Base-by-base conservation (phyloP, 768 basidiomycete genomes). In the Lactarius sanguifluus region DNA sequence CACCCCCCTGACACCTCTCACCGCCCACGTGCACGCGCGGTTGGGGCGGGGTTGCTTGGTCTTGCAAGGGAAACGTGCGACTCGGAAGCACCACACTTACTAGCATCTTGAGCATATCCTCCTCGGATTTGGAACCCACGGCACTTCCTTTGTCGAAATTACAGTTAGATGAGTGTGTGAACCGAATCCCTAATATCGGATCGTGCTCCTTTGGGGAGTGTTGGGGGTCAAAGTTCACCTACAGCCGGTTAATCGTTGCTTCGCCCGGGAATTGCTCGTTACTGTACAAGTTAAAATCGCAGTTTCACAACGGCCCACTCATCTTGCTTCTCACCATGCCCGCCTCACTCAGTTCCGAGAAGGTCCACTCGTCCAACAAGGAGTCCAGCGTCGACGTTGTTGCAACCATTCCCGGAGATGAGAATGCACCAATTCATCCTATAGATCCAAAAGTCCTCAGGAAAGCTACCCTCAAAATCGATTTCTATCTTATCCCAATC, bases 381-480 rank as follows among this genome's bases (percentile, higher is more conserved):
- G 61, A 52, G 8, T 13, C 18, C 47, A 52, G 10, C 47, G 16
- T 50, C 13, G 30, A 47, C 25, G 23, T 23, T 23, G 30, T 55
- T n/a, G 34, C 36, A 7, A 62, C 23, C 28, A 13, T 41, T 12
- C 52, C 3, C 30, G 54, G 54, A 16, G 54, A 56, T 16, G 57
- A 63, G 10, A 3, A 15, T n/a, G 28, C 15, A 2, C 32, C 32
- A 79, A 16, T 30, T 13, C 32, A 16, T 30, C 28, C 23, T 2
- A 57, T 45, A n/a, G 66, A 67, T 34, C 34, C 36, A 25, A 25
- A 43, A n/a, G 47, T 47, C 12, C 34, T 41, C 9, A 62, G 61
- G 8, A 38, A n/a, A n/a, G 66, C 66, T n/a, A 20, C 40, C 13
- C 36, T 57, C n/a, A 66, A 66, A 52, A 57, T 62, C 25, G 65